phyloP scores from a whole-genome alignment of 2,329 filamentous ascomycete species.

The Elsinoe australis region DNA sequence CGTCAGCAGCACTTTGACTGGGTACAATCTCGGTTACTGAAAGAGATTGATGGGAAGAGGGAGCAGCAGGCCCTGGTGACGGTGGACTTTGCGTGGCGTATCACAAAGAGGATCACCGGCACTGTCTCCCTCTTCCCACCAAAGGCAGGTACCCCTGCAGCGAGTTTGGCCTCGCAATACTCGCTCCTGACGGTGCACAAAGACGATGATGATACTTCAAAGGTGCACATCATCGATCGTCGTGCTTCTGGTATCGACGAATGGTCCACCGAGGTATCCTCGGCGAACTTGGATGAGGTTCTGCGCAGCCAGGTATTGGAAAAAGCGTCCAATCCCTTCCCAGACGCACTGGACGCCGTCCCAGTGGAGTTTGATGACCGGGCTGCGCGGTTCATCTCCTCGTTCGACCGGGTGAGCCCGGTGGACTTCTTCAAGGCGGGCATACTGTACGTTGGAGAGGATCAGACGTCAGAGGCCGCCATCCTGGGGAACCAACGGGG shows the following conservation, averaged over 20 bases:
- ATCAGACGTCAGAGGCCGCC: slow-evolving; percentile 72
- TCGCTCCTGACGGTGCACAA: slow-evolving; percentile 20
- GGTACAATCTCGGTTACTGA: slow-evolving; percentile 29
- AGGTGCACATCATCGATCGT: slow-evolving; percentile 18
- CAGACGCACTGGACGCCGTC: slow-evolving; percentile 6
- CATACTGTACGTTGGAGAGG: slow-evolving; percentile 84
- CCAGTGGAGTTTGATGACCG: slow-evolving; percentile 21
- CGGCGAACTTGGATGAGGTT: slow-evolving; percentile 49
- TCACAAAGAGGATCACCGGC: slow-evolving; percentile 41
- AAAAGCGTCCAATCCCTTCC: slow-evolving; percentile 18
- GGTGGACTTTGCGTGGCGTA: slow-evolving; percentile 88
- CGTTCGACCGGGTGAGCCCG: slow-evolving; percentile 80
- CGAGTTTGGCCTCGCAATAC: slow-evolving; percentile 18
- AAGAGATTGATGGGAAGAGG: slow-evolving; percentile 65
- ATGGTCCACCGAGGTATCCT: slow-evolving; percentile 34
- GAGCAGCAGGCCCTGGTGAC: slow-evolving; percentile 93
- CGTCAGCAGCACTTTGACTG: slow-evolving; percentile 79
- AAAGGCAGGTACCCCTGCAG: slow-evolving; percentile 9
- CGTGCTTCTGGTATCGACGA: slow-evolving; percentile 20
- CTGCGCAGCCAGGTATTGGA: slow-evolving; percentile 21
- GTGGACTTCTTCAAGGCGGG: slow-evolving; percentile 95
- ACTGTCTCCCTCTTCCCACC: slow-evolving; percentile 7
- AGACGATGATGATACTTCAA: slow-evolving; percentile 1
- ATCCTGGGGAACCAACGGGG: slow-evolving; percentile 83
- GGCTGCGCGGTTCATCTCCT: slow-evolving; percentile 62